Percentiles rank a stretch among this genome's conserved stretches.
Conservation (phyloP, 257 asterid genomes). For the Osmanthus fragrans region DNA sequence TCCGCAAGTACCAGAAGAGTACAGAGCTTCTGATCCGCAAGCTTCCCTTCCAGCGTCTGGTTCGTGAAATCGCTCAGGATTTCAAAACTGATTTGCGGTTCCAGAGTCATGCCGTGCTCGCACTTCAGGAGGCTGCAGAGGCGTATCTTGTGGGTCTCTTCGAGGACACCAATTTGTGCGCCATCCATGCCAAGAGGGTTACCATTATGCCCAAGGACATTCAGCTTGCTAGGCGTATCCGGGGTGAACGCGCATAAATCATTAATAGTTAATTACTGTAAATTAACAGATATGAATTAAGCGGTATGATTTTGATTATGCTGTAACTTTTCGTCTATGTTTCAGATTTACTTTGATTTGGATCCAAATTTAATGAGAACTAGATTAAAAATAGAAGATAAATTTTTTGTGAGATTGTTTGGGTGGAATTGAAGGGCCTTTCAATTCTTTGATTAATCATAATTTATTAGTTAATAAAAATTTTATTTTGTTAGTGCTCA, state of each 20-base stretch:
- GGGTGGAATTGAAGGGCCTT: too few relatives aligned
- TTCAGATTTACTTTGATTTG: too few relatives aligned
- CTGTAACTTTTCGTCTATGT: too few relatives aligned
- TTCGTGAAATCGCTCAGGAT: conserved; percentile 61
- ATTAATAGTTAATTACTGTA: background rate
- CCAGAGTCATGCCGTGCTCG: conserved; percentile 64
- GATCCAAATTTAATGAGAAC: too few relatives aligned
- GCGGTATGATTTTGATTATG: background rate
- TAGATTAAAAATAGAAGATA: too few relatives aligned
- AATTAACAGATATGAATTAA: background rate
- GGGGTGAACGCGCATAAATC: conserved; percentile 72
- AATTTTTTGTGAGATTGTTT: too few relatives aligned
- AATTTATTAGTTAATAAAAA: too few relatives aligned
- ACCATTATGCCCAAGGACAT: conserved; percentile 82
- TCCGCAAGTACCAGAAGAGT: conserved; percentile 75
- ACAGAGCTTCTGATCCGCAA: conserved; percentile 77
- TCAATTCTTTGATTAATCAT: too few relatives aligned
- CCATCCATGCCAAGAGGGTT: conserved; percentile 77
- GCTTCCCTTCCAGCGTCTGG: conserved; percentile 69
- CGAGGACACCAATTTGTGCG: conserved; percentile 76
- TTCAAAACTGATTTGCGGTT: conserved; percentile 58
- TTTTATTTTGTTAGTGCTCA: too few relatives aligned
- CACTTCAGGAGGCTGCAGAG: conserved; percentile 79
- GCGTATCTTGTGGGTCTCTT: conserved; percentile 75
- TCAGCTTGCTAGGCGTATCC: conserved; percentile 75